These are phyloP conservation scores for Heritiera littoralis DNA, from an alignment of 345 rosid genomes.

Conservation along the genomic window DNA sequence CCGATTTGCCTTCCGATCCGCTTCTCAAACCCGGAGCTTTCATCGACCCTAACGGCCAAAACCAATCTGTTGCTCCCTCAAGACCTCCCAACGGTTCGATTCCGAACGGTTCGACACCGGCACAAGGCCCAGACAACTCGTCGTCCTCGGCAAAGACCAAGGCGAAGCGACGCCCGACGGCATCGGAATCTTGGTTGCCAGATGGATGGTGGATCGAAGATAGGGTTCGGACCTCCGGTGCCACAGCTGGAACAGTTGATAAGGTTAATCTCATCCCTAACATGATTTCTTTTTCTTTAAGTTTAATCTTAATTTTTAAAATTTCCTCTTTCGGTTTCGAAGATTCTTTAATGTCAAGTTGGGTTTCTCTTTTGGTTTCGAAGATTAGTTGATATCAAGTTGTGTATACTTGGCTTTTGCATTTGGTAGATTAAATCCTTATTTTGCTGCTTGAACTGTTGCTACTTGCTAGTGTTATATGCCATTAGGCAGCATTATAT, in stretches of 20 bases:
- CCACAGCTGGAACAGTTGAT: slow-evolving; percentile 69
- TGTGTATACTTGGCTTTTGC: background rate
- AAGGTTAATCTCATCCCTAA: slow-evolving; percentile 47
- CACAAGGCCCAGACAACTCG: slow-evolving; percentile 10
- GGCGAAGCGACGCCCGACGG: slow-evolving; percentile 28
- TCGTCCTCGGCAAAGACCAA: slow-evolving; percentile 20
- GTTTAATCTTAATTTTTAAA: background rate
- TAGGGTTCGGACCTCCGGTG: slow-evolving; percentile 68
- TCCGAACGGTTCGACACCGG: slow-evolving; percentile 25
- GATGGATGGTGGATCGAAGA: slow-evolving; percentile 79
- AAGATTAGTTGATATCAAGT: no score
- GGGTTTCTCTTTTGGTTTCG: no score
- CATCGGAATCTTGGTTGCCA: slow-evolving; percentile 53
- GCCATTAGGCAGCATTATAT: background rate
- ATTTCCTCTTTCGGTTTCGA: background rate
- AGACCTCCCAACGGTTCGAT: slow-evolving; percentile 13
- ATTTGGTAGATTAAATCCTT: background rate
- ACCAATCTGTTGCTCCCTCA: slow-evolving; percentile 17
- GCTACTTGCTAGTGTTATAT: background rate
- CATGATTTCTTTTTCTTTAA: background rate
- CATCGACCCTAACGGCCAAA: slow-evolving; percentile 36
- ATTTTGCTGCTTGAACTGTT: background rate
- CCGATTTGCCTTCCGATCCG: slow-evolving; percentile 40
- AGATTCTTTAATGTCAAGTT: background rate
- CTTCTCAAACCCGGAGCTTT: slow-evolving; percentile 47